These are phyloP conservation scores for Colletotrichum theobromicola DNA, from an alignment of 2,329 filamentous ascomycete species.

Conservation along the genomic window DNA sequence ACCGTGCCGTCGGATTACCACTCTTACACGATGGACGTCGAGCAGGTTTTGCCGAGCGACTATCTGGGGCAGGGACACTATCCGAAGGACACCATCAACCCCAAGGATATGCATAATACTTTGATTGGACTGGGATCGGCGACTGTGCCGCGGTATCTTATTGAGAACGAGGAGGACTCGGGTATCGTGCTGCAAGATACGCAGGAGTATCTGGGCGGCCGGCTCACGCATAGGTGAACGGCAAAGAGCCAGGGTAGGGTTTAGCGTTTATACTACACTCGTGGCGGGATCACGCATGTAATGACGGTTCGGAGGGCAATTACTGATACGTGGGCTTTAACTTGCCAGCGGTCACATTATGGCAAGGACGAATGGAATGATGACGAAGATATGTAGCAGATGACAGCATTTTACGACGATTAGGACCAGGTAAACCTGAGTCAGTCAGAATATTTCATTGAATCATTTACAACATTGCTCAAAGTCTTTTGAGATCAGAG, in stretches of 20 bases:
- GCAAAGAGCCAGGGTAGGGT: too few species aligned
- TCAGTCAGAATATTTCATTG: background rate
- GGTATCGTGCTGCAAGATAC: constrained; percentile 16
- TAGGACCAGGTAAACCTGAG: background rate
- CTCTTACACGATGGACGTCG: constrained; percentile 18
- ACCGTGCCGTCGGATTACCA: constrained; percentile 18
- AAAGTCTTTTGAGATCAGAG: background rate
- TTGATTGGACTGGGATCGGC: constrained; percentile 11
- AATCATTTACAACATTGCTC: background rate
- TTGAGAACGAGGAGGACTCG: constrained; percentile 8
- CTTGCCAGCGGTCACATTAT: too few species aligned
- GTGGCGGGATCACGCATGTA: background rate
- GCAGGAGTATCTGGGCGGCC: constrained; percentile 13
- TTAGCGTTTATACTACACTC: background rate
- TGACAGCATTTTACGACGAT: background rate
- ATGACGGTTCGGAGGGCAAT: background rate
- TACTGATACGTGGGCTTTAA: too few species aligned
- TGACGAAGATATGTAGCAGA: background rate
- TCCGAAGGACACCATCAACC: constrained; percentile 13
- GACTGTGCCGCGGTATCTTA: constrained; percentile 6
- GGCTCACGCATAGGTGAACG: background rate
- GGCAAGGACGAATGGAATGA: too few species aligned
- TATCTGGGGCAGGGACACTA: constrained; percentile 11
- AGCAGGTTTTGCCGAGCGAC: constrained; percentile 1
- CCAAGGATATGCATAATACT: constrained; percentile 17